Percentiles rank a stretch among this genome's conserved stretches.
Conservation (phyloP, 129 eudicot genomes). For the Arctium minus region DNA sequence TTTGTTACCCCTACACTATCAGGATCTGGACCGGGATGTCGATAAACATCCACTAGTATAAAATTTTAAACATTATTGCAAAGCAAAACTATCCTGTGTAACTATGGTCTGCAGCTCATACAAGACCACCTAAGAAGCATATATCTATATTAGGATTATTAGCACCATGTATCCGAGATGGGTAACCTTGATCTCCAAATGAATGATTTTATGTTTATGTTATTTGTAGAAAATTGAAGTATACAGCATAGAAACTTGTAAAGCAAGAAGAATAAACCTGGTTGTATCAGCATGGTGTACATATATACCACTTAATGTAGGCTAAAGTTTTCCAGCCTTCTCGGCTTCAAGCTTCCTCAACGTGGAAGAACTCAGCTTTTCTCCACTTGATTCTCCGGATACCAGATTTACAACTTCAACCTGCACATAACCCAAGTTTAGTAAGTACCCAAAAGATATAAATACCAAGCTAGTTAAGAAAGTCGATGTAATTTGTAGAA, state of each 20-base stretch:
- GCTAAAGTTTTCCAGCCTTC: conserved; percentile 36
- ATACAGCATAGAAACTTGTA: not conserved
- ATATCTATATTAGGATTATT: too few species aligned
- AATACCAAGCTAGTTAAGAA: not conserved
- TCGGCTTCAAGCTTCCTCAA: conserved; percentile 74
- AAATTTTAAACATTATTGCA: too few species aligned
- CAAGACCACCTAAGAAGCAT: too few species aligned
- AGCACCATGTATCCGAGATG: not conserved
- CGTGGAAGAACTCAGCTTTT: conserved; percentile 68
- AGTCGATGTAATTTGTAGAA: not conserved
- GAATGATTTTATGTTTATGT: not conserved
- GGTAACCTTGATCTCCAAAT: not conserved
- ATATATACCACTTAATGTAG: conserved; percentile 5
- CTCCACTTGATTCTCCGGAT: conserved; percentile 55
- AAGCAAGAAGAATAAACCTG: not conserved
- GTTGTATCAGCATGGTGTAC: conserved; percentile 5
- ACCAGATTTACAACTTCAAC: conserved; percentile 77
- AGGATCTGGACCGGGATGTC: too few species aligned
- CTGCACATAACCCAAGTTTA: conserved; percentile 28
- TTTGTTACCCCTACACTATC: too few species aligned
- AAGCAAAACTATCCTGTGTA: too few species aligned
- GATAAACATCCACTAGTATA: too few species aligned
- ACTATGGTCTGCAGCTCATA: too few species aligned
- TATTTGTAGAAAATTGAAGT: conserved; percentile 1
- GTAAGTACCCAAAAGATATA: not conserved